phyloP scores from a whole-genome alignment of 345 rosid genomes.

The Erucastrum elatum region DNA sequence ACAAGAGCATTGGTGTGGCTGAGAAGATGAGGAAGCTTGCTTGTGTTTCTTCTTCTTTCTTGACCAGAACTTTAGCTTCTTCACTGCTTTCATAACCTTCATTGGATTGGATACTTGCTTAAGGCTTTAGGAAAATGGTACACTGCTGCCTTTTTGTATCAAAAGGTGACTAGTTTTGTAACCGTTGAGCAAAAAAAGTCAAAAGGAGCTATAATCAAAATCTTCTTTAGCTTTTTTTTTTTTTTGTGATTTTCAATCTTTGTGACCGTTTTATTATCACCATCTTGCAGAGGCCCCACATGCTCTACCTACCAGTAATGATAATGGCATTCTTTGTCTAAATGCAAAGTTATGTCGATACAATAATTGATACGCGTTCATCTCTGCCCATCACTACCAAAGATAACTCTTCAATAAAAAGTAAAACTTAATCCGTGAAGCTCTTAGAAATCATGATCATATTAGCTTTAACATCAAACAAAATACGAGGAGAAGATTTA shows the following conservation, averaged over 20 bases:
- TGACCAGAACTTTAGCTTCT: conserved; percentile 64
- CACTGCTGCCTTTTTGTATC: conserved; percentile 13
- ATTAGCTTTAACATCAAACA: neutral
- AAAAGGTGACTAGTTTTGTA: conserved; percentile 17
- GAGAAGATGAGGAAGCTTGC: conserved; percentile 12
- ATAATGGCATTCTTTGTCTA: conserved; percentile 1
- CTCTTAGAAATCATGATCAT: neutral
- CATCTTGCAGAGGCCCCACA: conserved; percentile 16
- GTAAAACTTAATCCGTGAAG: neutral
- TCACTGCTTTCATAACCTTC: conserved; percentile 58
- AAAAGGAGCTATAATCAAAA: neutral
- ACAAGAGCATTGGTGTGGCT: conserved; percentile 34
- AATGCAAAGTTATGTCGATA: neutral
- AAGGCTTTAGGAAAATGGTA: conserved; percentile 13
- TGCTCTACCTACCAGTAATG: neutral
- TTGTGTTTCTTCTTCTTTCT: conserved; percentile 45
- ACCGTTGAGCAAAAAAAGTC: conserved; percentile 28
- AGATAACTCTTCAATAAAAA: neutral
- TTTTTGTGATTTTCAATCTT: conserved; percentile 37
- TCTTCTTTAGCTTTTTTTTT: conserved; percentile 8
- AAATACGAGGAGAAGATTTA: neutral
- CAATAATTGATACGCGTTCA: neutral
- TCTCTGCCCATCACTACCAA: neutral
- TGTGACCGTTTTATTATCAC: conserved; percentile 48
- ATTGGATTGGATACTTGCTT: conserved; percentile 17